phyloP scores from a whole-genome alignment of 192 early-diverging fungal species.

The Blastocladiella britannica region DNA sequence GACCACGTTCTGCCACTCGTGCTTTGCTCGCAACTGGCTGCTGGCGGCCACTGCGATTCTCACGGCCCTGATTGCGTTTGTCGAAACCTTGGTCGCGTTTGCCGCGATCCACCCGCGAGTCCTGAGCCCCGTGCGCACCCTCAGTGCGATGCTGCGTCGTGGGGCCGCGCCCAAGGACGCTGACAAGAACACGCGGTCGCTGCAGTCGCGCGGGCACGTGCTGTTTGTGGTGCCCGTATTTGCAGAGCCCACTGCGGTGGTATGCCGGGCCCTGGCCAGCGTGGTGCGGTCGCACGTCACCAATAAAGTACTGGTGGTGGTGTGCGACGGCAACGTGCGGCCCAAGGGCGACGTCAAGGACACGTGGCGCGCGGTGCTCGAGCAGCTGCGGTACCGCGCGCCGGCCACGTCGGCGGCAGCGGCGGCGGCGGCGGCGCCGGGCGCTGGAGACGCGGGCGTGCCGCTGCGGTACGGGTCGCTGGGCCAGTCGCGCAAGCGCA shows the following conservation, averaged over 20 bases:
- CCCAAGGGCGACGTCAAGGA: neutral
- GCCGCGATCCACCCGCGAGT: too few relatives aligned
- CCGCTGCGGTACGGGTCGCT: slow-evolving; percentile 64
- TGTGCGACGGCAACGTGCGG: neutral
- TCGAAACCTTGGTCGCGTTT: neutral
- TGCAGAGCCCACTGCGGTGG: neutral
- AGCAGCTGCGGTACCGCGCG: neutral
- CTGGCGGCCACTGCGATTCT: neutral
- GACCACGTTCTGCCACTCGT: neutral
- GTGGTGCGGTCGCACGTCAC: neutral
- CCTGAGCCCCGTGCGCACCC: too few relatives aligned
- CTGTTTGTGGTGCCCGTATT: neutral
- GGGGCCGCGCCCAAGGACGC: neutral
- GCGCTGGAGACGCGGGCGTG: slow-evolving; percentile 14
- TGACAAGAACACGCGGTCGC: neutral
- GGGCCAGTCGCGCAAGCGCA: slow-evolving; percentile 71
- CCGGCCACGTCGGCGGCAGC: neutral
- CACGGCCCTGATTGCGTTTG: neutral
- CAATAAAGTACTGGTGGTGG: neutral
- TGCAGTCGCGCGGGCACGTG: neutral
- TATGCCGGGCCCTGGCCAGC: neutral
- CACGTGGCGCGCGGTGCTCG: neutral
- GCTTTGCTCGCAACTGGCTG: neutral
- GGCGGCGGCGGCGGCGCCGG: neutral
- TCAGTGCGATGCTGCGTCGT: neutral